These are phyloP conservation scores for Globisporangium spinosum DNA, from an alignment of 352 stramenopile genomes.

Conservation along the genomic window DNA sequence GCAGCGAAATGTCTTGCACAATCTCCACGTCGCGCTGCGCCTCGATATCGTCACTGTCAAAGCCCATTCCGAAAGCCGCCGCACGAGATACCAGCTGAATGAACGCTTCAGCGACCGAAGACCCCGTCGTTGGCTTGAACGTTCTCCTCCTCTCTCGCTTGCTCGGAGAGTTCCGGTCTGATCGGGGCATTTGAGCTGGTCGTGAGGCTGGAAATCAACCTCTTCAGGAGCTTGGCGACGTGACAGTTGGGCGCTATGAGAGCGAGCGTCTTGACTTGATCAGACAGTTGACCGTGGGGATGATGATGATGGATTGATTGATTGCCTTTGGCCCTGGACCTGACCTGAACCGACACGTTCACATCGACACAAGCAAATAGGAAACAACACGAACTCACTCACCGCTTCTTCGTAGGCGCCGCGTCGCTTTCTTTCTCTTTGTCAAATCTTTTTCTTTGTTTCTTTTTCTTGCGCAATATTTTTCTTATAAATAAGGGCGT, in stretches of 20 bases:
- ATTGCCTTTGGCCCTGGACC: background rate
- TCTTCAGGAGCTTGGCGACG: background rate
- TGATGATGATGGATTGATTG: background rate
- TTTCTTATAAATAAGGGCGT: constrained; percentile 13
- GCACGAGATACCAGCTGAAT: constrained; percentile 3
- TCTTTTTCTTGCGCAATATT: constrained; percentile 12
- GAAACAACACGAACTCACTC: background rate
- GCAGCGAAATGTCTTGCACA: background rate
- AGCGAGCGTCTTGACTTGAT: background rate
- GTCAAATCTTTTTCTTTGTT: constrained; percentile 11
- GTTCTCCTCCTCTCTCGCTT: background rate
- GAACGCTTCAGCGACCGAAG: background rate
- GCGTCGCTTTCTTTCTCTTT: background rate
- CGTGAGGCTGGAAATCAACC: background rate
- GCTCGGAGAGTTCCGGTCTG: background rate
- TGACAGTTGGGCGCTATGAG: constrained; percentile 2
- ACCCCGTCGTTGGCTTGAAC: background rate
- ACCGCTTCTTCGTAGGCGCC: background rate
- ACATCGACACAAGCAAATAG: background rate
- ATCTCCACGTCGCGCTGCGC: constrained; percentile 4
- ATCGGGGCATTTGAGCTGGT: background rate
- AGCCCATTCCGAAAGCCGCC: constrained; percentile 4
- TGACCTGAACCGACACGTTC: background rate
- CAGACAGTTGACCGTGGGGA: background rate
- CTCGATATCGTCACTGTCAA: background rate